Evolutionary conservation across 345 rosid genomes (phyloP).

Genomic region (Luvunga scandens): DNA sequence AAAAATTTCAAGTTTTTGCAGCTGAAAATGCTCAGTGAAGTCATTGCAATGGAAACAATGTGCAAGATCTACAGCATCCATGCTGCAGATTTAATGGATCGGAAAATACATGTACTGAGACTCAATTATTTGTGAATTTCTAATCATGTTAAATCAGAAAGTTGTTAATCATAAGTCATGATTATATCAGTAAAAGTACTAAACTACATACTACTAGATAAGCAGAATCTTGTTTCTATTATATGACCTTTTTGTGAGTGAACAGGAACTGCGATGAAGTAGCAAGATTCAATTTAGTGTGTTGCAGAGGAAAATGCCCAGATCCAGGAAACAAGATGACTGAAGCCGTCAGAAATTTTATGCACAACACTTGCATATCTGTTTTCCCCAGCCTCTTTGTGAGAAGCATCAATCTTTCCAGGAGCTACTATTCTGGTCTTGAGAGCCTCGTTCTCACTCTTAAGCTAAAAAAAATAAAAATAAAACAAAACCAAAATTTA

Average conservation of each 20-base stretch:
- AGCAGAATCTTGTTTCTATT: background rate
- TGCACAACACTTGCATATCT: slow-evolving; percentile 12
- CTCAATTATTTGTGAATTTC: background rate
- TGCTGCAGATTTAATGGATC: background rate
- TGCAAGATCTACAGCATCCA: background rate
- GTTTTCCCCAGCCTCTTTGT: slow-evolving; percentile 9
- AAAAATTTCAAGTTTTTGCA: background rate
- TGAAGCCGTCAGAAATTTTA: slow-evolving; percentile 14
- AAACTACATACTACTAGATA: background rate
- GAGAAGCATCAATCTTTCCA: slow-evolving; percentile 17
- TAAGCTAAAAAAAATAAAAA: slow-evolving; percentile 40
- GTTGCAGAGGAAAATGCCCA: slow-evolving; percentile 6
- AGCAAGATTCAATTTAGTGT: slow-evolving; percentile 5
- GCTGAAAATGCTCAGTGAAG: background rate
- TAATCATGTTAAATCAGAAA: background rate
- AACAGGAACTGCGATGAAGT: background rate
- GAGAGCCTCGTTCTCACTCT: slow-evolving; percentile 41
- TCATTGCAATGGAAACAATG: background rate
- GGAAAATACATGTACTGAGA: too few relatives aligned
- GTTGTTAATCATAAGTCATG: background rate
- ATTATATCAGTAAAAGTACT: background rate
- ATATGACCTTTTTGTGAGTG: background rate
- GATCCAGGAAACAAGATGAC: slow-evolving; percentile 20
- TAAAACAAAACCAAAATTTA: too few relatives aligned
- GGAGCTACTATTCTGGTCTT: slow-evolving; percentile 34